These are phyloP conservation scores for Mimosa pudica DNA, from an alignment of 306 rosid species.

Conservation along the genomic window DNA sequence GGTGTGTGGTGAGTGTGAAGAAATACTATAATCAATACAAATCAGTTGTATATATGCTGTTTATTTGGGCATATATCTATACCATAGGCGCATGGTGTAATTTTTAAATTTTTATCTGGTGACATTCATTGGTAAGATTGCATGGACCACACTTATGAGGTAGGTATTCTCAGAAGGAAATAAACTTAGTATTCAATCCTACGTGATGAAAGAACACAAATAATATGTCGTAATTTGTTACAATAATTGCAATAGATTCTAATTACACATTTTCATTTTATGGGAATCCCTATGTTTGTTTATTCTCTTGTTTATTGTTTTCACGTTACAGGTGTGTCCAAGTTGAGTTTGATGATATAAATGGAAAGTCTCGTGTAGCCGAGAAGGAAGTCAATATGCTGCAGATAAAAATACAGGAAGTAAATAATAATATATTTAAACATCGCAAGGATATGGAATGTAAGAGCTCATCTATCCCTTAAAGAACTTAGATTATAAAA, in stretches of 20 bases:
- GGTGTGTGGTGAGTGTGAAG: not conserved
- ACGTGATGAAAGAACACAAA: not conserved
- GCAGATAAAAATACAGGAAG: slow-evolving; percentile 78
- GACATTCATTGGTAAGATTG: not conserved
- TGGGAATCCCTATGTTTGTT: not conserved
- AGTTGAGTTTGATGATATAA: slow-evolving; percentile 72
- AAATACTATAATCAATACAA: slow-evolving; percentile 1
- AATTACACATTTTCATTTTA: not conserved
- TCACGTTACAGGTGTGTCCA: slow-evolving; percentile 54
- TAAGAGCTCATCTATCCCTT: slow-evolving; percentile 52
- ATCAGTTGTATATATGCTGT: not conserved
- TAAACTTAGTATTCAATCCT: not conserved
- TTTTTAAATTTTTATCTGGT: not conserved
- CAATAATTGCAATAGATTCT: not conserved
- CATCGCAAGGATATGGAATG: slow-evolving; percentile 80
- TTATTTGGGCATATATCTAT: slow-evolving; percentile 6
- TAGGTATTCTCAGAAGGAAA: not conserved
- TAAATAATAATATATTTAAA: slow-evolving; percentile 61
- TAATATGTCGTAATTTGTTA: not conserved
- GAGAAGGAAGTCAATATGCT: slow-evolving; percentile 84
- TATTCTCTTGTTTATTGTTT: slow-evolving; percentile 26
- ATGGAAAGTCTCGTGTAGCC: slow-evolving; percentile 69
- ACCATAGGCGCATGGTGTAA: slow-evolving; percentile 1
- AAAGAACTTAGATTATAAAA: slow-evolving; percentile 17
- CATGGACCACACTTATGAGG: not conserved